These are phyloP conservation scores for Senecio squalidus DNA, from an alignment of 140 eudicot genomes.

Conservation along the genomic window DNA sequence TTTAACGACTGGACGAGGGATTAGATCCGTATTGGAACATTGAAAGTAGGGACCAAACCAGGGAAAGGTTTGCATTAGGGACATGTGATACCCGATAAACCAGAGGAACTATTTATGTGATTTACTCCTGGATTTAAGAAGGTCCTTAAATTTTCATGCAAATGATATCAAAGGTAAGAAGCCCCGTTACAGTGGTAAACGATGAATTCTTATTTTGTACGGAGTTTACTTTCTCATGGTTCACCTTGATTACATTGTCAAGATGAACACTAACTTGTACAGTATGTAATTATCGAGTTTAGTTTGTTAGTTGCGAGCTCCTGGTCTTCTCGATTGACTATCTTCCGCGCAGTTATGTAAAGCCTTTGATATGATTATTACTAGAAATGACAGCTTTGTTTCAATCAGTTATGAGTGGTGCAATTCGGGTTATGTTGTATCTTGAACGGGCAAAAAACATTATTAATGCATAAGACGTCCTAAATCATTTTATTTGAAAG, in stretches of 20 bases:
- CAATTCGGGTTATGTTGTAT: not conserved
- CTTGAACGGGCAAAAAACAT: not conserved
- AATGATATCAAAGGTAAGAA: too few species aligned
- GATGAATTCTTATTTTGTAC: not conserved
- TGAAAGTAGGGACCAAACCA: too few species aligned
- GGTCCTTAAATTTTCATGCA: too few species aligned
- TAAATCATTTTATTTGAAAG: not conserved
- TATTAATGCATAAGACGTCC: not conserved
- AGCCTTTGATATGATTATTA: not conserved
- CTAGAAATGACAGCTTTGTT: too few species aligned
- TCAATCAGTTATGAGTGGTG: not conserved
- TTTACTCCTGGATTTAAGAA: too few species aligned
- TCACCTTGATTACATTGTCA: not conserved
- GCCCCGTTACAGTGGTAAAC: constrained; percentile 36
- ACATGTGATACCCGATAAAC: too few species aligned
- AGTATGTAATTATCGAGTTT: not conserved
- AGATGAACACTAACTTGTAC: not conserved
- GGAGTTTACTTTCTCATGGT: not conserved
- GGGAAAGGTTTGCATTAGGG: too few species aligned
- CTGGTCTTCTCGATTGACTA: not conserved
- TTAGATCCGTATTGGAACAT: too few species aligned
- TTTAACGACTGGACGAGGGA: too few species aligned
- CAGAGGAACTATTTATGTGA: too few species aligned
- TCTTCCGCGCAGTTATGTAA: not conserved
- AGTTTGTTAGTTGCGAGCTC: not conserved